Evolutionary conservation across 495 filamentous ascomycete genomes (phyloP).

Genomic region (Penicillium canescens): DNA sequence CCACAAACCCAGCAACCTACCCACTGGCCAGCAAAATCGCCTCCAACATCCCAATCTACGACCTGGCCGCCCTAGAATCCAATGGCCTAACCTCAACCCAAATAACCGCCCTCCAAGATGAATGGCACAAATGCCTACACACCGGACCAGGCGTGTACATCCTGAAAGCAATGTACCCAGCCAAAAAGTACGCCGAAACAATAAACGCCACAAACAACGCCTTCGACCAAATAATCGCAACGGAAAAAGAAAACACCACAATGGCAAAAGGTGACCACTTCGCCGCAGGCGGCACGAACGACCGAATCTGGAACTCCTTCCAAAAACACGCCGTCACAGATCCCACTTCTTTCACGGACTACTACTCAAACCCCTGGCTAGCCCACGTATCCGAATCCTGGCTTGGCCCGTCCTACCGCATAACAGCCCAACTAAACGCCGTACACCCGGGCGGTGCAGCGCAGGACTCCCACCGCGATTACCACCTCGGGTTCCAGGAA

Average conservation of each 20-base stretch:
- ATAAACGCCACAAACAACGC: constrained; percentile 42
- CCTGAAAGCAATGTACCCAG: constrained; percentile 45
- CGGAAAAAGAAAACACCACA: constrained; percentile 23
- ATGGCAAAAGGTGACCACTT: constrained; percentile 54
- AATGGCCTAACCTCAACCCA: constrained; percentile 12
- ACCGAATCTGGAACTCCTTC: constrained; percentile 61
- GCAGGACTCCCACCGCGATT: constrained; percentile 55
- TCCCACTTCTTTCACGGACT: constrained; percentile 46
- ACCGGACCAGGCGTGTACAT: constrained; percentile 54
- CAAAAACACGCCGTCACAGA: constrained; percentile 51
- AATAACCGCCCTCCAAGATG: constrained; percentile 45
- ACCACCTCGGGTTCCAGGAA: constrained; percentile 58
- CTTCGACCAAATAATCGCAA: constrained; percentile 45
- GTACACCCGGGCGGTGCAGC: constrained; percentile 53
- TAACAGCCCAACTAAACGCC: constrained; percentile 59
- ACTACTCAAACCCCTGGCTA: constrained; percentile 58
- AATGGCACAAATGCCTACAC: constrained; percentile 56
- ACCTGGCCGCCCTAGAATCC: constrained; percentile 30
- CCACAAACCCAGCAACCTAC: constrained; percentile 34
- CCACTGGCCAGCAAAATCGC: constrained; percentile 40
- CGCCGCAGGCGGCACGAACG: constrained; percentile 45
- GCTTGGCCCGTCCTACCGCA: constrained; percentile 53
- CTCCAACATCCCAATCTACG: constrained; percentile 55
- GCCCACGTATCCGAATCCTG: constrained; percentile 43
- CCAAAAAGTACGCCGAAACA: constrained; percentile 21